Base-by-base conservation (phyloP, 352 stramenopile genomes). In the Halophytophthora polymorphica region DNA sequence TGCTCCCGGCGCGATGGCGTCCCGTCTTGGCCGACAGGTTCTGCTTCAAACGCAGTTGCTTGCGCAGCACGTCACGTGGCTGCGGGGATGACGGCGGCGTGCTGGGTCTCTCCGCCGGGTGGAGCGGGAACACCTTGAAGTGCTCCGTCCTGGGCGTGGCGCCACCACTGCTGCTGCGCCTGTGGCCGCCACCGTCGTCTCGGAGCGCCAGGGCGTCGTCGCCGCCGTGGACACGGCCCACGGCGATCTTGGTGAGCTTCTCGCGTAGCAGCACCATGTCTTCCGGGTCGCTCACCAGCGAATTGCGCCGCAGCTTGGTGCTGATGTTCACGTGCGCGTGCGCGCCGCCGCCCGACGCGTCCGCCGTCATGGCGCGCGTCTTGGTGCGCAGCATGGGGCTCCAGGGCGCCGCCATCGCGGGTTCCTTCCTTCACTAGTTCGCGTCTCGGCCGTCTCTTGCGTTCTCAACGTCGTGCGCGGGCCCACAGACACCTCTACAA, bases 51-150 rank as follows among this genome's bases (percentile, higher is more conserved):
- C 72, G 64, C 17, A 90, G 45, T 50, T 92, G 81, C 52, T 78
- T 83, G n/a, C 79, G 70, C 31, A 93, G 52, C 35, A 90, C 58
- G 46, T 90, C 80, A 2, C 79, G 63, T 2, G 83, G 83, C 62
- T 93, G 83, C 10, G 83, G 82, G 14, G 83, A 93, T 29, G 79
- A 90, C 35, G 83, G 83, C 25, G 83, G 83, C 45, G 83, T 93
- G 44, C 61, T 83, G 8, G 82, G 71, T 0, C 73, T 68, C 13
- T 88, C 79, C 1, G 62, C 50, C 3, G 56, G 50, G 6, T 69
- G 53, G 45, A 83, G 44, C 0, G 66, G 54, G 40, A 88, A 82
- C 47, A 77, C 55, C 45, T 75, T 70, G 35, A 88, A 88, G 23
- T 61, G 61, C 54, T 55, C 39, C 23, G 6, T 23, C 21, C 28